Percentiles rank a stretch among this genome's conserved stretches.
Evolutionary conservation across 2,329 filamentous ascomycete genomes (phyloP).

Genomic region (Pseudopithomyces maydicus): DNA sequence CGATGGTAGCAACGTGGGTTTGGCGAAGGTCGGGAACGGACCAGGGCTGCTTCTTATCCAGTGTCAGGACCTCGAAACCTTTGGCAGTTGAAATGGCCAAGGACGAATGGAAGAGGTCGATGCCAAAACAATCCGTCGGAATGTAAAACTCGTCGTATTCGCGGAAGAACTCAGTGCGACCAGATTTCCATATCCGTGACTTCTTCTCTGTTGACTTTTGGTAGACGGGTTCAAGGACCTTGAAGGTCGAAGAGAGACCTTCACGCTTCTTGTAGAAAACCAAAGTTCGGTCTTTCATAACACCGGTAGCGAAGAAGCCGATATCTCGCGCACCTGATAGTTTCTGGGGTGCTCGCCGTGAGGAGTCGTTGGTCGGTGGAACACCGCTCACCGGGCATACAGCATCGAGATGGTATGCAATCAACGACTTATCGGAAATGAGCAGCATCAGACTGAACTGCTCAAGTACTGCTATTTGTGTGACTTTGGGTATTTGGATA

Average conservation of each 20-base stretch:
- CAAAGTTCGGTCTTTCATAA: constrained; percentile 94
- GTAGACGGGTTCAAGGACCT: constrained; percentile 92
- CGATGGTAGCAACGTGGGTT: constrained; percentile 81
- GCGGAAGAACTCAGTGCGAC: constrained; percentile 91
- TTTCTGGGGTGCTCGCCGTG: constrained; percentile 86
- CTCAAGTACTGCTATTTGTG: constrained; percentile 92
- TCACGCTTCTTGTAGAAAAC: constrained; percentile 98
- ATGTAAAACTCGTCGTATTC: constrained; percentile 99
- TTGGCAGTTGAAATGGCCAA: constrained; percentile 89
- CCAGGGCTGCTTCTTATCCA: constrained; percentile 97
- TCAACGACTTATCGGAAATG: constrained; percentile 87
- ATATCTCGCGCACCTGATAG: constrained; percentile 87
- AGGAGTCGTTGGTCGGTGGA: constrained; percentile 71
- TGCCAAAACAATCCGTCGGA: constrained; percentile 88
- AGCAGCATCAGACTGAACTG: constrained; percentile 93
- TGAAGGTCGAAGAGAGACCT: constrained; percentile 90
- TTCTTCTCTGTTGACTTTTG: constrained; percentile 90
- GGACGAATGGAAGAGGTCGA: constrained; percentile 95
- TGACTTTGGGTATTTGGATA: constrained; percentile 77
- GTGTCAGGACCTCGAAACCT: constrained; percentile 92
- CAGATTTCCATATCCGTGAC: constrained; percentile 69
- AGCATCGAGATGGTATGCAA: constrained; percentile 91
- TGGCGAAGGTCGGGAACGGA: constrained; percentile 86
- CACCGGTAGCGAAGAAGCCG: constrained; percentile 92
- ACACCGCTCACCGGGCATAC: constrained; percentile 64